Evolutionary conservation across 805 yeast genomes (phyloP).

Genomic region (Saccharomycopsis synnaedendra): DNA sequence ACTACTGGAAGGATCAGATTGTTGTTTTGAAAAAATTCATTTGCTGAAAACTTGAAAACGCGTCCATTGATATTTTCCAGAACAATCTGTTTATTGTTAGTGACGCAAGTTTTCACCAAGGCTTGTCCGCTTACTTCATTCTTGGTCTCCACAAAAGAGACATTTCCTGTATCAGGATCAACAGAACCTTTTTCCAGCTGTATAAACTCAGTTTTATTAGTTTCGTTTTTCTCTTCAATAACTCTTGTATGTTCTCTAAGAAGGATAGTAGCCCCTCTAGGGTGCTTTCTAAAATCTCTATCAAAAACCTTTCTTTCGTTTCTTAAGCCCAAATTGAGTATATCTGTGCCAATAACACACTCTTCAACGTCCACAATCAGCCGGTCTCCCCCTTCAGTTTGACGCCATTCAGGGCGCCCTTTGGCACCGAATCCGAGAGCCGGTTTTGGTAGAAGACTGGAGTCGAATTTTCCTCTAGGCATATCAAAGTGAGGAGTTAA

Average conservation of each 20-base stretch:
- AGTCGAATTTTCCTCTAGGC: slow-evolving; percentile 37
- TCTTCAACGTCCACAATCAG: slow-evolving; percentile 85
- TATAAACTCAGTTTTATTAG: slow-evolving; percentile 19
- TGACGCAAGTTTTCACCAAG: slow-evolving; percentile 60
- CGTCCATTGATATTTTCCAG: slow-evolving; percentile 65
- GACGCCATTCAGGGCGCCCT: slow-evolving; percentile 68
- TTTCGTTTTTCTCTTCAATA: slow-evolving; percentile 19
- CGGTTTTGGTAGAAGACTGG: slow-evolving; percentile 35
- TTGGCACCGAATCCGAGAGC: slow-evolving; percentile 83
- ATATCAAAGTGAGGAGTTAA: slow-evolving; percentile 91
- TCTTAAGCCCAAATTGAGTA: slow-evolving; percentile 61
- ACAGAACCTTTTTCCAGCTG: slow-evolving; percentile 35
- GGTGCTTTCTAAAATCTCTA: slow-evolving; percentile 35
- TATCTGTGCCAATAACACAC: slow-evolving; percentile 78
- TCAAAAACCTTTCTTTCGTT: slow-evolving; percentile 54
- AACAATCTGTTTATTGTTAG: slow-evolving; percentile 68
- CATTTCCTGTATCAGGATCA: slow-evolving; percentile 23
- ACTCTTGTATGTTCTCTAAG: slow-evolving; percentile 65
- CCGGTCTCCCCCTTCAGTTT: slow-evolving; percentile 43
- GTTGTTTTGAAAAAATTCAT: slow-evolving; percentile 94
- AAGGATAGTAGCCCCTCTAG: slow-evolving; percentile 79
- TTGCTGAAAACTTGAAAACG: slow-evolving; percentile 82
- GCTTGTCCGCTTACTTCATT: slow-evolving; percentile 22
- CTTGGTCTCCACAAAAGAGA: slow-evolving; percentile 25
- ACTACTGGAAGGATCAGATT: slow-evolving; percentile 81